Evolutionary conservation across 2,329 filamentous ascomycete genomes (phyloP), one percentile per base, ranked within the genome.

Genomic region (Aspergillus intermedius): DNA sequence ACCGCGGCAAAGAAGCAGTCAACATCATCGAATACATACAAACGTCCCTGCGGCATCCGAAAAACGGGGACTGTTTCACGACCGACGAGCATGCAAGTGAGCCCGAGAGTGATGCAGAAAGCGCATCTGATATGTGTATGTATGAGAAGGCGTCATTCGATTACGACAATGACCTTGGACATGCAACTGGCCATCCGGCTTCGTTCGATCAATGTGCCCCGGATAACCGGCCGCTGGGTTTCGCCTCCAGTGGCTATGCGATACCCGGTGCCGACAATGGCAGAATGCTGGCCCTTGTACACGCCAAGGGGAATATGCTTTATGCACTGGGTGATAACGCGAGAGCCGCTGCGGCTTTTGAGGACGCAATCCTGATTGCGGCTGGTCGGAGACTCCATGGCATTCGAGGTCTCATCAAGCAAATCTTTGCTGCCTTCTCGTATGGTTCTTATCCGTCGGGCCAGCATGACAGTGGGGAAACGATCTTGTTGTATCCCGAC

Each of bases 261-360:
- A 84, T 98, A 40, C 80, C 90, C 4, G 90, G 86, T 2, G 82
- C 80, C 40, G 93, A 98, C 57, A 97, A 96, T 64, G 93, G 91
- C 7, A 82, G 93, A 51, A 89, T 98, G 61, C 78, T 98, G 41
- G 87, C 90, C n/a, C 77, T 98, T 13, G 83, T 97, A 37, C 93
- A 98, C 69, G 91, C 91, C 17, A 98, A 97, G 68, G 93, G 91
- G n/a, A 97, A 97, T 54, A 94, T 97, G 86, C 77, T 97, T 1
- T 98, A 98, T 69, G 83, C 88, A 22, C 73, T 94, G 25, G 91
- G 91, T 42, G 86, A 96, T 56, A 87, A 93, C 54, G 76, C 78
- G 35, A 81, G 78, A 37, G 93, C 93, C 39, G 90, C 91, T 1
- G 81, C 83, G 58, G 89, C 93, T 3, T 98, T 98, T 59, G 93